Evolutionary conservation across 1,284 basidiomycete genomes (phyloP), one percentile per base, ranked within the genome.

Genomic region (Ceratobasidium sp.): DNA sequence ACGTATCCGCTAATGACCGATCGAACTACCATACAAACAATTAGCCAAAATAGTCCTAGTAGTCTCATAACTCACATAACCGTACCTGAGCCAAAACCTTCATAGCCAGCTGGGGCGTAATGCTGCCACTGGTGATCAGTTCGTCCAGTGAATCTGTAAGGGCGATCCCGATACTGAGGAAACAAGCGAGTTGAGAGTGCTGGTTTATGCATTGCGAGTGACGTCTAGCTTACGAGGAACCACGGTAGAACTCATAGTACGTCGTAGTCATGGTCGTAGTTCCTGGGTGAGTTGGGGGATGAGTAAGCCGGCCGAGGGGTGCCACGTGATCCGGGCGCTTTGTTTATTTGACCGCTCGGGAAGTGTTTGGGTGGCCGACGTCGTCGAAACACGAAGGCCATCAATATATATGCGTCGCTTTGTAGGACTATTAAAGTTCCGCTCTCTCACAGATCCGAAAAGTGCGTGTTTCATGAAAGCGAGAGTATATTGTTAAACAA

Each of bases 101-200:
- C 94, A 99, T 96, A 15, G 97, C 97, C 78, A 99, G 85, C 85
- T 99, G 97, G 1, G 98, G 97, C 26, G 97, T 98, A 81, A 99
- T 99, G 77, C 95, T 93, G 1, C 97, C 97, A 80, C 93, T 95
- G 68, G 97, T 98, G 82, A 99, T 99, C 78, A 99, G 90, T 86
- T 99, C 97, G 86, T 99, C 97, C 81, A 99, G 90, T 79, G 97
- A 96, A 87, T 99, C 97, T n/a, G 97, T 98, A 75, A 99, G 89
- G 61, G 97, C 96, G 88, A 97, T 95, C 54, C 97, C 97, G 84
- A 99, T 95, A 80, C 97, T 99, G 77, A 17, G 69, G 23, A 11
- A 28, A 26, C 35, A 28, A 31, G 37, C 26, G n/a, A 54, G 31
- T 31, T 31, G 17, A 51, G 4, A 37, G n/a, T 37, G 17, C 5